Evolutionary conservation across 179 eudicot species (phyloP), one percentile per base, ranked within the genome.

Genomic region (Nepenthes alata): DNA sequence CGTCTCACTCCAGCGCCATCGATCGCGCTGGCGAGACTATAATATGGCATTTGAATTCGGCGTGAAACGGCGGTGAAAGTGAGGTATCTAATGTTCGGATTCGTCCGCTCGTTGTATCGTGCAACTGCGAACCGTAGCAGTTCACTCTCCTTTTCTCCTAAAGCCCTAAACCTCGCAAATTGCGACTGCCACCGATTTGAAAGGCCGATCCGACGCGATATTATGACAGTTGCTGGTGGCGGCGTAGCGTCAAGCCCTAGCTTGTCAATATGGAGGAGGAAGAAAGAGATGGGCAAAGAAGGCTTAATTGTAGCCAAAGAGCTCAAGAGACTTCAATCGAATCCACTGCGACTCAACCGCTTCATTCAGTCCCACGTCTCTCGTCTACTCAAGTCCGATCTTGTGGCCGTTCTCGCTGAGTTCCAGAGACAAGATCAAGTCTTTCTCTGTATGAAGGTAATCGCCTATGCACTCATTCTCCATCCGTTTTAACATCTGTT

Each of bases 231-330:
- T 62, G 11, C 45, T 53, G 25, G 16, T 15, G 61, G 47, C 25
- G 52, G 53, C 5, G 50, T 57, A 11, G 67, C 67, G 15, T 63
- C 67, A 11, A 63, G 58, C 10, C 67, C 67, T 39, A 78, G 80
- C 61, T 54, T 91, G 69, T 91, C 96, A 6, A 91, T 91, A 78
- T 91, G 98, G 98, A 83, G 96, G 61, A 71, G 96, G 58, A 91
- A 86, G 85, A 91, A 88, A 60, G 96, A 91, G 65, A 80, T 91
- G 45, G 91, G 95, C 11, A 91, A 89, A 77, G 98, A 88, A 55
- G 98, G 95, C 0, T 69, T 91, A 41, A 84, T 88, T 50, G 79
- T 83, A 11, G 85, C 91, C 13, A 91, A 91, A 68, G 89, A 91
- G 68, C 85, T 91, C 61, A 91, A 91, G 71, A 83, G 96, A 59